Conservation (phyloP, 169 alveolate species). For the Babesia gibsoni region DNA sequence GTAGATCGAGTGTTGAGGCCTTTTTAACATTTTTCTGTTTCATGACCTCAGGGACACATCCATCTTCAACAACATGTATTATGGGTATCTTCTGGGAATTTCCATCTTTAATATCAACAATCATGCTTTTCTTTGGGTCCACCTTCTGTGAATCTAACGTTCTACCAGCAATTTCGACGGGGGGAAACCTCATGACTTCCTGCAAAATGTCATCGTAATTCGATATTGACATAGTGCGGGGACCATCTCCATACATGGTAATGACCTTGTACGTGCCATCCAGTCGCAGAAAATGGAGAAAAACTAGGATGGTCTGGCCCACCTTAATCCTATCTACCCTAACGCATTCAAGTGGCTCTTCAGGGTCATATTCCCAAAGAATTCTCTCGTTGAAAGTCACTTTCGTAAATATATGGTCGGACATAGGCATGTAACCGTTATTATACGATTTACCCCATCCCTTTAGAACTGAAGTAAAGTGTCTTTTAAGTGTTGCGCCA, state of each 20-base stretch:
- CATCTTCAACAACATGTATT: neutral
- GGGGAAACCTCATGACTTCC: neutral
- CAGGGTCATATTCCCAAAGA: neutral
- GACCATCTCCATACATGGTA: neutral
- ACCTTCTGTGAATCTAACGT: neutral
- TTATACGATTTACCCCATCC: neutral
- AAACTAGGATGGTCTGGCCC: neutral
- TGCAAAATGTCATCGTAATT: neutral
- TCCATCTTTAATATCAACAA: neutral
- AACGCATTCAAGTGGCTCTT: neutral
- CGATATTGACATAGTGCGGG: neutral
- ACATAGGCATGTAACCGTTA: neutral
- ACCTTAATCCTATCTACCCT: neutral
- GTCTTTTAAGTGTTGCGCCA: too few species aligned
- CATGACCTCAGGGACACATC: neutral
- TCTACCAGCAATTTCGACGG: neutral
- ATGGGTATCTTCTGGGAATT: neutral
- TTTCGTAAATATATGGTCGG: neutral
- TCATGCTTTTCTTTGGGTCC: neutral
- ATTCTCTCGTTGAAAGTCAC: neutral
- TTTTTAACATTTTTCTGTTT: too few species aligned
- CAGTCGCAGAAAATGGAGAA: neutral
- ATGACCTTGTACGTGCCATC: neutral
- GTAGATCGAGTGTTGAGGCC: neutral
- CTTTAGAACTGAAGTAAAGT: too few species aligned